Base-by-base conservation (phyloP, 1,284 basidiomycete species). In the Ceratobasidium sp. region DNA sequence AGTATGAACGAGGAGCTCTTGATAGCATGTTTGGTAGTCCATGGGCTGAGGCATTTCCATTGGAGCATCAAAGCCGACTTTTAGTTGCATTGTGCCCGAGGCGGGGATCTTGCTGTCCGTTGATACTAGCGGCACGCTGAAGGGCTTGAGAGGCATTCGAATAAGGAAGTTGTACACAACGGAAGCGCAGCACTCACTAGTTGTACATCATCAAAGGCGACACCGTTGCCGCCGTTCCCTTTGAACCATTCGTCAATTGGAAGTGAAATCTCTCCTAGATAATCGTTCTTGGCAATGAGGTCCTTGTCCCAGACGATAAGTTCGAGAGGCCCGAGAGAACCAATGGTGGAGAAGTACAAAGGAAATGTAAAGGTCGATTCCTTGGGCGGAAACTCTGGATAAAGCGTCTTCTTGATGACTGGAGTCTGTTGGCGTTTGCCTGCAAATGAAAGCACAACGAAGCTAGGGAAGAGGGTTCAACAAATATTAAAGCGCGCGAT, bases 261-360 rank as follows among this genome's bases (percentile, higher is more conserved):
- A 7, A 98, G 83, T 0, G 91, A 90, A 12, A 91, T 90, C 85
- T 99, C 97, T 42, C 97, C 97, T 67, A 99, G 90, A 85, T 98
- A 99, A 78, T 98, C 97, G 87, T 97, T 97, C 83, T 89, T 91
- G 81, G 96, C 85, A 81, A 93, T 86, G 7, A 77, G 82, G 83
- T 97, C 97, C 87, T 95, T 96, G 86, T 97, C 96, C 97, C 97
- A 99, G 0, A 96, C 89, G 44, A 98, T 93, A 64, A 96, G 88
- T 84, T 98, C 96, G 68, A 98, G 83, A 6, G 90, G 91, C 58
- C 93, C 93, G 13, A 96, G 89, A 58, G 89, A 88, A 76, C 93
- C 94, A 0, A 92, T 92, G 44, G 93, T 88, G 9, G 91, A 93
- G 39, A 93, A 88, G 82, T 93, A 95, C 33, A 98, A 88, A 0